Conservation (phyloP, 1,139 yeast species). For the Diutina sp. region DNA sequence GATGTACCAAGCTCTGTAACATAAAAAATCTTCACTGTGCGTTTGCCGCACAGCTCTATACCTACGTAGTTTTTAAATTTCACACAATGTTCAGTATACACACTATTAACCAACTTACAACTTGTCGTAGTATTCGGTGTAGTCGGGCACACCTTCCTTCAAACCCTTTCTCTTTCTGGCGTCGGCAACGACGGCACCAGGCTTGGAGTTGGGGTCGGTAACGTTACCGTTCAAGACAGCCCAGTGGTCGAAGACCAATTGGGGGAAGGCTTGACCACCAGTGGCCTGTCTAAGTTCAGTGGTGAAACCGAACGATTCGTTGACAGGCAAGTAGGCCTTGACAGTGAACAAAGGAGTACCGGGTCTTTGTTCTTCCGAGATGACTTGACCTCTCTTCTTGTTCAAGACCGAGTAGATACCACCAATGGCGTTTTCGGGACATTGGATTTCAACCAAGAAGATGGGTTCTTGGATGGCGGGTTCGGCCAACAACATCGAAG, state of each 20-base stretch:
- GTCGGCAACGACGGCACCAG: conserved; percentile 82
- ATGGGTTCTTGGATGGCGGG: conserved; percentile 99
- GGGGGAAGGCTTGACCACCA: conserved; percentile 99
- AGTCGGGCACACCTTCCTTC: conserved; percentile 90
- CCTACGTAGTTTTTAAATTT: background rate
- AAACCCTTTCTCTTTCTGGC: conserved; percentile 97
- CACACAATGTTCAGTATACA: background rate
- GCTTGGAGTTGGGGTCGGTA: conserved; percentile 82
- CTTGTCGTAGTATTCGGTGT: conserved; percentile 99
- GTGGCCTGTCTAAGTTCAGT: conserved; percentile 99
- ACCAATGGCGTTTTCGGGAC: conserved; percentile 99
- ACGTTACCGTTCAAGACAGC: conserved; percentile 84
- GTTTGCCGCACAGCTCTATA: too few relatives aligned
- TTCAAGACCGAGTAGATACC: conserved; percentile 99
- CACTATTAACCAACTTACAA: conserved; percentile 43
- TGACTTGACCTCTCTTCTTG: conserved; percentile 99
- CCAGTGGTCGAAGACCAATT: conserved; percentile 99
- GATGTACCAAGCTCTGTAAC: too few relatives aligned
- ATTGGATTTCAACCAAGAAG: conserved; percentile 98
- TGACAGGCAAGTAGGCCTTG: conserved; percentile 98
- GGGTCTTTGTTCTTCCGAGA: conserved; percentile 99
- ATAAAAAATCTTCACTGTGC: too few relatives aligned
- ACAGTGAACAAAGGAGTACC: conserved; percentile 99
- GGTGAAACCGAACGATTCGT: conserved; percentile 99
- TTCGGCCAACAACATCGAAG: conserved; percentile 94